phyloP scores from a whole-genome alignment of 192 early-diverging fungal species.

The Backusella liffmaniae region DNA sequence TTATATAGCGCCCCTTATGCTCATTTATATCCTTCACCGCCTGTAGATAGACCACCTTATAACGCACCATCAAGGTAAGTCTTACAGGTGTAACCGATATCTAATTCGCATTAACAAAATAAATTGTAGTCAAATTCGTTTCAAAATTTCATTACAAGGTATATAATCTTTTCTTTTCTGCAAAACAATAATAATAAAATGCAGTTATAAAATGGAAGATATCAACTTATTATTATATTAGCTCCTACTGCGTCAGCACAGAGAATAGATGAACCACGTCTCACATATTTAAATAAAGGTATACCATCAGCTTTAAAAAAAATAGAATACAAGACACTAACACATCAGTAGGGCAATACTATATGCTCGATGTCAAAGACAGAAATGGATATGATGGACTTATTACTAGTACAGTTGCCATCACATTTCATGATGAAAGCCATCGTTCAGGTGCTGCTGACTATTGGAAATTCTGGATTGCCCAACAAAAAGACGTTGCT shows the following conservation, averaged over 20 bases:
- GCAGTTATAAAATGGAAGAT: neutral
- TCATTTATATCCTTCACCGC: neutral
- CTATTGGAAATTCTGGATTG: constrained; percentile 78
- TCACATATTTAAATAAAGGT: constrained; percentile 77
- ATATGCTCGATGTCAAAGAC: constrained; percentile 56
- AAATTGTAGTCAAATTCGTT: neutral
- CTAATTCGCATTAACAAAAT: neutral
- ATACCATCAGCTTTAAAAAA: constrained; percentile 17
- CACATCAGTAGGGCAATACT: constrained; percentile 49
- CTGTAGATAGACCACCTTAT: neutral
- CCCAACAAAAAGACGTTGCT: constrained; percentile 59
- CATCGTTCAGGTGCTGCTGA: constrained; percentile 60
- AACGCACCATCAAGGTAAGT: neutral
- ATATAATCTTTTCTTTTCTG: neutral
- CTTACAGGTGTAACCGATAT: neutral
- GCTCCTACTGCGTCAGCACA: constrained; percentile 56
- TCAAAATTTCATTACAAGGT: neutral
- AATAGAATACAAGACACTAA: neutral
- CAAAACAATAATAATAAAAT: neutral
- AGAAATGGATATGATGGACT: constrained; percentile 43
- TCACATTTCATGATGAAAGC: constrained; percentile 71
- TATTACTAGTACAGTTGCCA: constrained; percentile 53
- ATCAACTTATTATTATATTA: neutral
- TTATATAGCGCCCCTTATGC: neutral
- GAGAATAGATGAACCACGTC: constrained; percentile 52